Conservation (phyloP, 306 rosid species). For the Ochetophila trinervis region DNA sequence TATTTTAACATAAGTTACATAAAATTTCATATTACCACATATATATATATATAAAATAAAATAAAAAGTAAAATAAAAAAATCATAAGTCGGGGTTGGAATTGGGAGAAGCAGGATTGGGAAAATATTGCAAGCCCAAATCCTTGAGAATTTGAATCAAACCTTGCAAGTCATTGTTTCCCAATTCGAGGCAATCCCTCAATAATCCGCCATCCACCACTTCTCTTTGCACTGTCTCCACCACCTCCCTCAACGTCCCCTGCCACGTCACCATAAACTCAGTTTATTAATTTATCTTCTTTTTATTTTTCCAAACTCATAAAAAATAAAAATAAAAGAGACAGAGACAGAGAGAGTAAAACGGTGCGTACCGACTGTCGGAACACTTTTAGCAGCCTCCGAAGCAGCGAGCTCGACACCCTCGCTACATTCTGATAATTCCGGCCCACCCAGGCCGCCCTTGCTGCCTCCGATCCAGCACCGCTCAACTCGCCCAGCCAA, state of each 20-base stretch:
- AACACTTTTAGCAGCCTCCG: constrained; percentile 51
- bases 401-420: constrained; percentile 40
- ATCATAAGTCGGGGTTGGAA: constrained; percentile 34
- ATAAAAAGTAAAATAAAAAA: no score
- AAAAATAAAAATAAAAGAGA: background rate
- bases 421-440: constrained; percentile 52
- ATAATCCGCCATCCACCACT: constrained; percentile 65
- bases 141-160: constrained; percentile 51
- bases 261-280: constrained; percentile 12
- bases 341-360: background rate
- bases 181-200: constrained; percentile 75
- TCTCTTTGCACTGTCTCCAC: constrained; percentile 59
- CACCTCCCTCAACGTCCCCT: constrained; percentile 55
- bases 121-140: constrained; percentile 43
- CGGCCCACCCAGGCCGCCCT: constrained; percentile 48
- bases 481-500: constrained; percentile 48
- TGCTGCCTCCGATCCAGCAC: constrained; percentile 40
- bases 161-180: constrained; percentile 64
- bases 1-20: no score
- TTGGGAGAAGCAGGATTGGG: constrained; percentile 9
- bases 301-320: no score
- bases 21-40: no score
- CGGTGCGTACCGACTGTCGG: constrained; percentile 51
- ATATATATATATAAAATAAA: no score
- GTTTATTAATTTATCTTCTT: background rate